phyloP scores from a whole-genome alignment of 169 alveolate species.

The Plasmodium knowlesi region DNA sequence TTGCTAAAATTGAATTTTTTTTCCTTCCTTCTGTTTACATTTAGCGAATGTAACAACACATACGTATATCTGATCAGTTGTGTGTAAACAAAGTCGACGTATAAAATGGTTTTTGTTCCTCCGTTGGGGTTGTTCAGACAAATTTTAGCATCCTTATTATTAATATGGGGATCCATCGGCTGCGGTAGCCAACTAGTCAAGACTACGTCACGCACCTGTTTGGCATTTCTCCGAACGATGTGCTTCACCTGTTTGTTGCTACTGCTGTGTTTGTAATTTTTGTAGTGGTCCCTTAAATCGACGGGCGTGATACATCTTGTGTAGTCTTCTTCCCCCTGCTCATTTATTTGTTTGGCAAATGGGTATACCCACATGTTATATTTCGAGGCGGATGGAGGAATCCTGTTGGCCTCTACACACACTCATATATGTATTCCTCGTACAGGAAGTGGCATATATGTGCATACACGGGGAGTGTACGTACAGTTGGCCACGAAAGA shows the following conservation, averaged over 20 bases:
- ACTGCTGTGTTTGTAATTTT: background rate
- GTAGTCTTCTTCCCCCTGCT: background rate
- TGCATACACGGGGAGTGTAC: slow-evolving; percentile 1
- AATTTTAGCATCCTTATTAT: background rate
- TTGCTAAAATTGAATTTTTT: slow-evolving; percentile 10
- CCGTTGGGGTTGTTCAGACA: background rate
- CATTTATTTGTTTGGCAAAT: background rate
- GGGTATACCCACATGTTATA: background rate
- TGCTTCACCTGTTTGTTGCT: slow-evolving; percentile 4
- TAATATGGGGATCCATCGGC: background rate
- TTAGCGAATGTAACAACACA: slow-evolving; percentile 1
- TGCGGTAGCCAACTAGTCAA: background rate
- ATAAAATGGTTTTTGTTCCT: background rate
- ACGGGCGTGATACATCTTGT: background rate
- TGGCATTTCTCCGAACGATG: slow-evolving; percentile 37
- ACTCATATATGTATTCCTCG: background rate
- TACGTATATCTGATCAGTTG: slow-evolving; percentile 28
- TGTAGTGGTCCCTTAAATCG: slow-evolving; percentile 17
- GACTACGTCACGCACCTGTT: slow-evolving; percentile 23
- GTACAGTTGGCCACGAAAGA: background rate
- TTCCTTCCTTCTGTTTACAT: slow-evolving; percentile 13
- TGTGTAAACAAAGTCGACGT: slow-evolving; percentile 30
- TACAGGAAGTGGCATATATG: background rate
- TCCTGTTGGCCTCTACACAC: background rate
- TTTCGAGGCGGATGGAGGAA: background rate